These are phyloP conservation scores for Gynostemma pentaphyllum DNA, from an alignment of 306 rosid species.

Conservation along the genomic window DNA sequence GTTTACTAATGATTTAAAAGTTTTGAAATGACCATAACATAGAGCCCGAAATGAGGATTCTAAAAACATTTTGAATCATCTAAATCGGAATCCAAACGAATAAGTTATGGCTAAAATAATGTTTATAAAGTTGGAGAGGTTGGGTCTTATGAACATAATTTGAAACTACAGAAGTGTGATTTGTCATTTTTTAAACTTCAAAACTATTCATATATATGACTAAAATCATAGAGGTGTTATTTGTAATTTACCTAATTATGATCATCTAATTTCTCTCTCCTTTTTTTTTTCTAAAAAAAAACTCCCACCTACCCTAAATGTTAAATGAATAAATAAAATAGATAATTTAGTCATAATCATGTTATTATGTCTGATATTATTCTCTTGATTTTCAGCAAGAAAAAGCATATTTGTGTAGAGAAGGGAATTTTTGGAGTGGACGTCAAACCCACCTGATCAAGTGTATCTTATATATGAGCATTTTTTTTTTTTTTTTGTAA, in stretches of 20 bases:
- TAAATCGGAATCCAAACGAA: no score
- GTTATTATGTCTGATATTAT: not conserved
- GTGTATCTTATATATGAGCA: not conserved
- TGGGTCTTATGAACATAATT: no score
- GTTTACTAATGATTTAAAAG: no score
- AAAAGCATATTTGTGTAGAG: conserved; percentile 2
- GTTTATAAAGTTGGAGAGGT: no score
- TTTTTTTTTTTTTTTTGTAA: not conserved
- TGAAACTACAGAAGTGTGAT: no score
- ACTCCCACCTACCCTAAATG: not conserved
- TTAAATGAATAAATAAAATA: not conserved
- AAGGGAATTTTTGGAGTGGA: not conserved
- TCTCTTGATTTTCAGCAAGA: not conserved
- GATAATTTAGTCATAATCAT: not conserved
- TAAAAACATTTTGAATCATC: no score
- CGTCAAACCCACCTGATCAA: not conserved
- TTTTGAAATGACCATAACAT: no score
- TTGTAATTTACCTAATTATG: not conserved
- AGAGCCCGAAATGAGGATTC: no score
- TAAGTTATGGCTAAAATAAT: no score
- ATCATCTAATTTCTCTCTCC: not conserved
- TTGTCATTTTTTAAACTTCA: no score
- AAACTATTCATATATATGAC: no score
- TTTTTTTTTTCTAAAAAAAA: not conserved
- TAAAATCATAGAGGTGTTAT: no score